Percentiles rank a stretch among this genome's conserved stretches.
Evolutionary conservation across 352 stramenopile species (phyloP).

Genomic region (Globisporangium spinosum): DNA sequence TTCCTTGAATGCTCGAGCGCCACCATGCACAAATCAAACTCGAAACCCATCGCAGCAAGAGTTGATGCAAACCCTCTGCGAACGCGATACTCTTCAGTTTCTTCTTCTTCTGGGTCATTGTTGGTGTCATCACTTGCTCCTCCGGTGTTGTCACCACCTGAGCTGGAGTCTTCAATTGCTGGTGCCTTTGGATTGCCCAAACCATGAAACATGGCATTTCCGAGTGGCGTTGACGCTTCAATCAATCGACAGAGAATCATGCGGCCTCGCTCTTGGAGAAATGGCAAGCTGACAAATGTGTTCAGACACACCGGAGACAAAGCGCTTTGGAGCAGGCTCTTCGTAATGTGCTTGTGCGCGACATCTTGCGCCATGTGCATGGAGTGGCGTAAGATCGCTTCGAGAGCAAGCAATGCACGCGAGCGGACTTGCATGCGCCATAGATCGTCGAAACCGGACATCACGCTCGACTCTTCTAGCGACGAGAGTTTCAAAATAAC

Average conservation of each 20-base stretch:
- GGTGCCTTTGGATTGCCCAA: slow-evolving; percentile 54
- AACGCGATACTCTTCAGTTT: slow-evolving; percentile 66
- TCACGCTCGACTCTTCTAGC: slow-evolving; percentile 60
- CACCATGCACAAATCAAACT: slow-evolving; percentile 86
- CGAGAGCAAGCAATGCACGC: slow-evolving; percentile 68
- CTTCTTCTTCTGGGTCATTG: slow-evolving; percentile 62
- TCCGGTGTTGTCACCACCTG: neutral
- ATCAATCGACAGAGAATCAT: slow-evolving; percentile 86
- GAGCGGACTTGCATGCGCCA: slow-evolving; percentile 87
- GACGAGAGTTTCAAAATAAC: slow-evolving; percentile 80
- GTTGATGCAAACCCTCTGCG: slow-evolving; percentile 78
- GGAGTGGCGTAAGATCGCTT: slow-evolving; percentile 68
- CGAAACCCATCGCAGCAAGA: slow-evolving; percentile 84
- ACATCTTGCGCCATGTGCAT: slow-evolving; percentile 36
- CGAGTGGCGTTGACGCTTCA: slow-evolving; percentile 76
- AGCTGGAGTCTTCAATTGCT: slow-evolving; percentile 10
- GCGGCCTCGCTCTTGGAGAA: slow-evolving; percentile 75
- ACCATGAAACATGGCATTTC: slow-evolving; percentile 71
- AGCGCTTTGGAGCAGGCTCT: slow-evolving; percentile 53
- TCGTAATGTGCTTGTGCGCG: slow-evolving; percentile 36
- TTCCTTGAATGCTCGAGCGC: slow-evolving; percentile 77
- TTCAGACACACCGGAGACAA: slow-evolving; percentile 61
- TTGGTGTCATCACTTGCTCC: slow-evolving; percentile 26
- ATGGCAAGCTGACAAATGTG: slow-evolving; percentile 69
- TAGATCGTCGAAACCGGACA: slow-evolving; percentile 69